Evolutionary conservation across 345 rosid genomes (phyloP).

Genomic region (Acer saccharum): DNA sequence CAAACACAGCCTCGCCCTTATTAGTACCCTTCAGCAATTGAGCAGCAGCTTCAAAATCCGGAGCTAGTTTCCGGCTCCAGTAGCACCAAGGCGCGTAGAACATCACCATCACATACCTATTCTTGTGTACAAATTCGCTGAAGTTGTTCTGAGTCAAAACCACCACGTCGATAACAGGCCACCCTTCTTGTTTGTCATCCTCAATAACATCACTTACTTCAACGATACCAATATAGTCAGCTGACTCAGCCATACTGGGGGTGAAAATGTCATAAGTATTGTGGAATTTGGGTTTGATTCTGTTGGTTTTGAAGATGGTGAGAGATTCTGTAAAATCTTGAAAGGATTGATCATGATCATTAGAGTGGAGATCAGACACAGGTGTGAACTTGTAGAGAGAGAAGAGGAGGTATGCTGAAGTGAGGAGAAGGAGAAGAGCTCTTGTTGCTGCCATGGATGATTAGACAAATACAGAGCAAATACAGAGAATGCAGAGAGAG

Average conservation of each 20-base stretch:
- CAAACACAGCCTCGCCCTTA: constrained; percentile 48
- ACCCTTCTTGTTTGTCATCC: too few species aligned
- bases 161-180: constrained; percentile 35
- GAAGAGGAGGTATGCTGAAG: constrained; percentile 24
- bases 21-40: constrained; percentile 39
- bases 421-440: constrained; percentile 25
- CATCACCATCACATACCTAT: constrained; percentile 33
- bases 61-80: constrained; percentile 39
- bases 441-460: constrained; percentile 10
- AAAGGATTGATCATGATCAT: not conserved
- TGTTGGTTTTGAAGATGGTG: not conserved
- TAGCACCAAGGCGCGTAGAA: constrained; percentile 61
- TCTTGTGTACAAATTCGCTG: constrained; percentile 36
- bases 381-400: not conserved
- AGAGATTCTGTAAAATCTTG: not conserved
- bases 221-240: too few species aligned
- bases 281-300: not conserved
- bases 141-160: constrained; percentile 43
- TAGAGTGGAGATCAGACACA: not conserved
- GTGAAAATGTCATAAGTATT: not conserved
- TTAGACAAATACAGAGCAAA: not conserved
- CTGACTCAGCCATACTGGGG: not conserved
- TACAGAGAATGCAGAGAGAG: not conserved
- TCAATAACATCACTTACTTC: too few species aligned
- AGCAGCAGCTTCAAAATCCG: constrained; percentile 53